Evolutionary conservation across 805 yeast genomes (phyloP), one percentile per base, ranked within the genome.

Genomic region (Candida hungchunana): DNA sequence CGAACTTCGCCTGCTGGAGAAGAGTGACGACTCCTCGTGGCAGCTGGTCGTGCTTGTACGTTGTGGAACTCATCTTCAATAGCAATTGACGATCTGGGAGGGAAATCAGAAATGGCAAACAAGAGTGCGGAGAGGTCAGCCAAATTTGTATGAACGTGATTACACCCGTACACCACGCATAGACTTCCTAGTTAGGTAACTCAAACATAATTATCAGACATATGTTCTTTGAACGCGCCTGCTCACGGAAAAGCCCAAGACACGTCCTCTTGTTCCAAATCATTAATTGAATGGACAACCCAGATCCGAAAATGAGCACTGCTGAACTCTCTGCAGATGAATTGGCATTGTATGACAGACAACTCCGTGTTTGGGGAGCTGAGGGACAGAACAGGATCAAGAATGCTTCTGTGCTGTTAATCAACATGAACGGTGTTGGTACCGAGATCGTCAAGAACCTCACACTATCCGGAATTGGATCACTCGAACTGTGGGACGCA

Each of bases 331-430:
- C 53, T 20, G 64, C 63, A 60, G 96, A 88, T 51, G 97, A 89
- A 55, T 77, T 89, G 39, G 96, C 94, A 1, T 70, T 90, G 16
- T 90, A 90, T 55, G 98, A 90, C 60, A 75, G 98, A 40, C 98
- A 90, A 60, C 89, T 90, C 44, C 65, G 98, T 44, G 69, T 90
- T 15, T 90, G 98, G 98, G 98, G 98, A 2, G 67, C 93, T 55
- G 94, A 84, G 21, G 95, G 97, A 4, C 98, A 90, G 58, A 69
- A 76, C 26, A 57, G 74, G 29, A 75, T 90, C 66, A 71, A 93
- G 24, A 73, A 79, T 14, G 80, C 96, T 7, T 73, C 72, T 29
- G 69, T 90, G 5, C 62, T 89, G 29, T 50, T 93, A 28, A 67
- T 90, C 31, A 82, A 83, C 43, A 50, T 87, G 12, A 82, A 89